A percentile compares a stretch with the other conserved stretches of the same genome.
phyloP scores from a whole-genome alignment of 1,284 basidiomycete genomes.

The Phlebopus sp. region DNA sequence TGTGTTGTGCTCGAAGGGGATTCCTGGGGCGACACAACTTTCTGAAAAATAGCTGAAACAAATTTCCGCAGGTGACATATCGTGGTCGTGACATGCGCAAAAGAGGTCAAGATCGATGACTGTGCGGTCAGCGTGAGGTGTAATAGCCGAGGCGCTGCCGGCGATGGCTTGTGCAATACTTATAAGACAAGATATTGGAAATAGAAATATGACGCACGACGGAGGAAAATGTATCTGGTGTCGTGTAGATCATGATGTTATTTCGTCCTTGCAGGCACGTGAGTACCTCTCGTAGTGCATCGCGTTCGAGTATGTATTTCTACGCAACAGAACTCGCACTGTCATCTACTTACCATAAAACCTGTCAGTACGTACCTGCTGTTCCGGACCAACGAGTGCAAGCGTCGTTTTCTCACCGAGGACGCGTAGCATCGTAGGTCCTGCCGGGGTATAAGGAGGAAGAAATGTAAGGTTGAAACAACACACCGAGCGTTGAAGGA shows the following conservation, averaged over 20 bases:
- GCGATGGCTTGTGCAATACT: slow-evolving; percentile 41
- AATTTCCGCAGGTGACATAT: slow-evolving; percentile 64
- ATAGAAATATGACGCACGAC: slow-evolving; percentile 19
- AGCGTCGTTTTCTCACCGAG: slow-evolving; percentile 31
- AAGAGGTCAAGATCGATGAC: slow-evolving; percentile 55
- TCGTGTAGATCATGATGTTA: slow-evolving; percentile 55
- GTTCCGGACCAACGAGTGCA: slow-evolving; percentile 28
- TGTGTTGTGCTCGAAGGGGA: slow-evolving; percentile 16
- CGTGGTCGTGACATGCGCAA: slow-evolving; percentile 55
- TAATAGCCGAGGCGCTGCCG: slow-evolving; percentile 54
- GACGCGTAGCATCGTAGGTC: slow-evolving; percentile 44
- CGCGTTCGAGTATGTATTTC: slow-evolving; percentile 69
- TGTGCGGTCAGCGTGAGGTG: slow-evolving; percentile 66
- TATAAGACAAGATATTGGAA: not conserved
- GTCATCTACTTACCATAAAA: not conserved
- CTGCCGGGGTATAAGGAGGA: slow-evolving; percentile 30
- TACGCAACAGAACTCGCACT: slow-evolving; percentile 23
- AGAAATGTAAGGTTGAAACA: not conserved
- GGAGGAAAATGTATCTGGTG: slow-evolving; percentile 37
- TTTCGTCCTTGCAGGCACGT: slow-evolving; percentile 68
- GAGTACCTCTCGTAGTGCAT: slow-evolving; percentile 70
- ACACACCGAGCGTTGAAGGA: slow-evolving; percentile 63
- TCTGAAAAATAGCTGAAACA: slow-evolving; percentile 41
- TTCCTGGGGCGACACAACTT: slow-evolving; percentile 23
- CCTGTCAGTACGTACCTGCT: slow-evolving; percentile 27